Conservation (phyloP, 768 basidiomycete species). For the Nidularia pulvinata region DNA sequence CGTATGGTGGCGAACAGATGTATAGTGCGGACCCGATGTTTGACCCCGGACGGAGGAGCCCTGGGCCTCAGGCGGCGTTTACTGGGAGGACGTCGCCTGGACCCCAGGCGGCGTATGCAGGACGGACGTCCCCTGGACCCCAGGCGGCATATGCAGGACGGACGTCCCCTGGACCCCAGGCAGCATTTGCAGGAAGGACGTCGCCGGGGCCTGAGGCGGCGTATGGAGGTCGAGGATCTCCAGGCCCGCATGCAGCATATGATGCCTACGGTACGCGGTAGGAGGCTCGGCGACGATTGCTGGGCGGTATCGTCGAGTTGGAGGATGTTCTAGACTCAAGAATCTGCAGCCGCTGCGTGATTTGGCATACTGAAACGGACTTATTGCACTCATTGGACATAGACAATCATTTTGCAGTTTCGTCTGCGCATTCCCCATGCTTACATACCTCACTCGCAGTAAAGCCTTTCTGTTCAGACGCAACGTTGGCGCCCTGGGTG, state of each 20-base stretch:
- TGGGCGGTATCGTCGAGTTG: too few species aligned
- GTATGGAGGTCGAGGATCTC: constrained; percentile 26
- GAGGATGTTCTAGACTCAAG: too few species aligned
- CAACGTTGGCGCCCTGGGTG: too few species aligned
- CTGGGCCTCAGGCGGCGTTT: constrained; percentile 22
- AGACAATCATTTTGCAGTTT: too few species aligned
- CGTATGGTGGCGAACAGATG: constrained; percentile 17
- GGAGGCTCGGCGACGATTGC: constrained; percentile 12
- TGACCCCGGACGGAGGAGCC: constrained; percentile 26
- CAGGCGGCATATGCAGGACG: constrained; percentile 26
- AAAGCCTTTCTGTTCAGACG: too few species aligned
- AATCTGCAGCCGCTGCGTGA: too few species aligned
- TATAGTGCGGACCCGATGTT: constrained; percentile 16
- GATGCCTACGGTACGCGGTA: constrained; percentile 12
- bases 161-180: constrained; percentile 30
- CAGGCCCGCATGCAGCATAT: constrained; percentile 29
- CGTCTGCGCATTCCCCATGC: too few species aligned
- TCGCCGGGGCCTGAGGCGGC: constrained; percentile 22
- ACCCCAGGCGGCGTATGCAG: constrained; percentile 28
- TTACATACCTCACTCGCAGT: too few species aligned
- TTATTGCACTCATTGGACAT: too few species aligned
- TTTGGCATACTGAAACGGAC: too few species aligned
- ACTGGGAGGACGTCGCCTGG: constrained; percentile 27
- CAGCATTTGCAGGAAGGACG: constrained; percentile 30
- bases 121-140: constrained; percentile 11